phyloP scores from a whole-genome alignment of 352 stramenopile genomes.

The Pythium dissimile region DNA sequence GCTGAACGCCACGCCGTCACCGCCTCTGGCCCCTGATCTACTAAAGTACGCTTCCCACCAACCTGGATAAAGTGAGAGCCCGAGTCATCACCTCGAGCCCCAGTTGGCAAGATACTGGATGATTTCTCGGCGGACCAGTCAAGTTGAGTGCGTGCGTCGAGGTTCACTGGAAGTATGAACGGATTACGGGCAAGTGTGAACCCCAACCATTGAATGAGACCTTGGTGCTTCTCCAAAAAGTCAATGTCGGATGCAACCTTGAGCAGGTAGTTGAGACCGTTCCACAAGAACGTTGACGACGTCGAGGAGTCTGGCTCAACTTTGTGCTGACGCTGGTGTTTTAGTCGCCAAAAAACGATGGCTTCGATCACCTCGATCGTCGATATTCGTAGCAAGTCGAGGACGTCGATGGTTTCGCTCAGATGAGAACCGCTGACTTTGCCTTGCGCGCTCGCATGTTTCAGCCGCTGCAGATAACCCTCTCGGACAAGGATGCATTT shows the following conservation, averaged over 20 bases:
- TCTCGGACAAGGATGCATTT: slow-evolving; percentile 89
- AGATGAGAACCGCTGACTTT: slow-evolving; percentile 54
- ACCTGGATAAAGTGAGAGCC: slow-evolving; percentile 54
- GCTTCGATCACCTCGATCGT: slow-evolving; percentile 89
- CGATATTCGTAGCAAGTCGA: slow-evolving; percentile 83
- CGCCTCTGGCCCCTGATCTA: slow-evolving; percentile 8
- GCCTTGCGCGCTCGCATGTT: slow-evolving; percentile 34
- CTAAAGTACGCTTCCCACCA: slow-evolving; percentile 41
- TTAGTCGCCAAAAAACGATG: slow-evolving; percentile 67
- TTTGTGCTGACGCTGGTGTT: slow-evolving; percentile 24
- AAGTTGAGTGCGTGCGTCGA: slow-evolving; percentile 51
- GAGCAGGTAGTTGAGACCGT: slow-evolving; percentile 90
- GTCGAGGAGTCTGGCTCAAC: slow-evolving; percentile 1
- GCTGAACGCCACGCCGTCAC: slow-evolving; percentile 12
- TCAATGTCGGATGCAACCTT: slow-evolving; percentile 89
- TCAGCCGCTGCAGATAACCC: slow-evolving; percentile 81
- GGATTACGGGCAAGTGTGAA: slow-evolving; percentile 86
- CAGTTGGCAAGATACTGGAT: background rate
- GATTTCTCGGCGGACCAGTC: background rate
- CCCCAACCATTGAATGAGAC: slow-evolving; percentile 78
- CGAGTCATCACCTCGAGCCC: slow-evolving; percentile 8
- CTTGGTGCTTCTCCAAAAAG: slow-evolving; percentile 79
- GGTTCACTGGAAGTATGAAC: slow-evolving; percentile 81
- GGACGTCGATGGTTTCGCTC: slow-evolving; percentile 70
- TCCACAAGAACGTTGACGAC: slow-evolving; percentile 71